Evolutionary conservation across 768 basidiomycete genomes (phyloP).

Genomic region (Multifurca ochricompacta): DNA sequence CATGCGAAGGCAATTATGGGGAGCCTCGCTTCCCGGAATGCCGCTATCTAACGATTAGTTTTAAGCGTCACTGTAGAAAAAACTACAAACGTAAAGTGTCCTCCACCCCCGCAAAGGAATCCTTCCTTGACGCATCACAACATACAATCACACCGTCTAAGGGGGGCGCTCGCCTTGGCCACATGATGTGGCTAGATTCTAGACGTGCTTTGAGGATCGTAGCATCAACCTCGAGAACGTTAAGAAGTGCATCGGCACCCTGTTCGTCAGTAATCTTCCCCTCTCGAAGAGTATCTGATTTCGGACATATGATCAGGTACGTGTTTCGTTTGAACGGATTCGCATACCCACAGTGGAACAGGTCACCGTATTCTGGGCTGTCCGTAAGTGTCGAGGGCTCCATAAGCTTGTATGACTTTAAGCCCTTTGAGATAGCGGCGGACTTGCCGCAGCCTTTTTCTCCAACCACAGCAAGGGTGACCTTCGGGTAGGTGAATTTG

Average conservation of each 20-base stretch:
- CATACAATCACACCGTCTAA: slow-evolving; percentile 81
- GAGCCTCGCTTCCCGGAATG: slow-evolving; percentile 48
- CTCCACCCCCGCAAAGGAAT: slow-evolving; percentile 60
- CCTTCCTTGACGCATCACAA: slow-evolving; percentile 61
- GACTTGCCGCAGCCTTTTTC: slow-evolving; percentile 78
- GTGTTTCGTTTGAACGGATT: slow-evolving; percentile 21
- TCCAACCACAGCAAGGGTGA: slow-evolving; percentile 76
- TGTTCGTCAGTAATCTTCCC: slow-evolving; percentile 24
- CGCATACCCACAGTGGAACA: slow-evolving; percentile 26
- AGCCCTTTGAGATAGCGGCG: slow-evolving; percentile 67
- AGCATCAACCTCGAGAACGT: slow-evolving; percentile 29
- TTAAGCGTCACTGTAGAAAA: background rate
- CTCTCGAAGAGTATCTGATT: slow-evolving; percentile 36
- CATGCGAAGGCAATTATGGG: slow-evolving; percentile 76
- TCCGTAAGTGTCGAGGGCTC: slow-evolving; percentile 25
- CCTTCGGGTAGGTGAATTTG: slow-evolving; percentile 21
- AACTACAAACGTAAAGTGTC: slow-evolving; percentile 58
- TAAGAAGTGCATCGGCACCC: slow-evolving; percentile 20
- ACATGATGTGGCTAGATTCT: slow-evolving; percentile 27
- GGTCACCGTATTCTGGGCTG: slow-evolving; percentile 12
- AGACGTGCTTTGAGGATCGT: slow-evolving; percentile 28
- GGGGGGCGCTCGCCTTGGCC: slow-evolving; percentile 48
- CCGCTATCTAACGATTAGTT: slow-evolving; percentile 34
- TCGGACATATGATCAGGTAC: slow-evolving; percentile 23
- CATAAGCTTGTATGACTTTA: slow-evolving; percentile 50